These are phyloP conservation scores for Rhizophagus prolifer DNA, from an alignment of 192 early-diverging fungal genomes.

Conservation along the genomic window DNA sequence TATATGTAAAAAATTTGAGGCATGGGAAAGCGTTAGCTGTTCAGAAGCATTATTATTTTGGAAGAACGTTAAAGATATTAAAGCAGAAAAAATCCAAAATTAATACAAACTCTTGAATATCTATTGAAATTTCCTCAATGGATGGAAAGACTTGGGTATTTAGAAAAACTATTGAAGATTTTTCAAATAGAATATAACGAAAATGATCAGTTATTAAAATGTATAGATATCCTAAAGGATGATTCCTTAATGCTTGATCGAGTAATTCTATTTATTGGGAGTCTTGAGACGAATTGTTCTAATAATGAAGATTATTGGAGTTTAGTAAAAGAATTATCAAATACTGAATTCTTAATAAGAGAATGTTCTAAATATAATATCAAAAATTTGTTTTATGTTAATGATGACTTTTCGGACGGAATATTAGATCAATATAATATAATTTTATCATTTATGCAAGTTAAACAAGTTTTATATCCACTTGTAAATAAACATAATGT, in stretches of 20 bases:
- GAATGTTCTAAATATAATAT: constrained; percentile 10
- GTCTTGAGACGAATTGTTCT: neutral
- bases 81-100: neutral
- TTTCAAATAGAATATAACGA: neutral
- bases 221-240: neutral
- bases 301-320: neutral
- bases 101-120: neutral
- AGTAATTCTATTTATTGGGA: neutral
- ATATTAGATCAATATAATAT: constrained; percentile 17
- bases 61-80: constrained; percentile 19
- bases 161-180: neutral
- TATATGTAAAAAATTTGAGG: neutral
- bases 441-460: constrained; percentile 16
- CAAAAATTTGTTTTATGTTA: constrained; percentile 9
- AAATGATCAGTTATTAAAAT: no score
- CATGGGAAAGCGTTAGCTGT: neutral
- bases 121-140: neutral
- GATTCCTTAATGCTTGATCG: neutral
- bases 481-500: neutral
- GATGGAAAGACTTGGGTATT: neutral
- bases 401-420: constrained; percentile 29
- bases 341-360: neutral
- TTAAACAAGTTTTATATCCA: constrained; percentile 17
- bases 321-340: neutral
- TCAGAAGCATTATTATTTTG: neutral